These are phyloP conservation scores for Cladophialophora immunda DNA, from an alignment of 2,329 filamentous ascomycete species.

Conservation along the genomic window DNA sequence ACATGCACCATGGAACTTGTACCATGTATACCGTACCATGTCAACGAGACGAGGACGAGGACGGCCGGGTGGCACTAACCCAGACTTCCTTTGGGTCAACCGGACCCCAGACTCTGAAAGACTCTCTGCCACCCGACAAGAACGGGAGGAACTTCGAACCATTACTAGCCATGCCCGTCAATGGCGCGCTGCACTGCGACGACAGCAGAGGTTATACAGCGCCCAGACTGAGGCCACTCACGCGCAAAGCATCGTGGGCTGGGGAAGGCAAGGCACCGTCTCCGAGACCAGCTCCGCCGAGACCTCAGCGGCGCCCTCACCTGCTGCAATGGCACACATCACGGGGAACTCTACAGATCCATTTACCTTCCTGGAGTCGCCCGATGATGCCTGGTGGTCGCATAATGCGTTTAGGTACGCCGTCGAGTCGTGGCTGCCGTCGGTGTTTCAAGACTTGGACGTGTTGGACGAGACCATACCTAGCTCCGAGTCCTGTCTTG, in stretches of 20 bases:
- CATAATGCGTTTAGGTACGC: constrained; percentile 28
- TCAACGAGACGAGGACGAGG: constrained; percentile 27
- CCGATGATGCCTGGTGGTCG: constrained; percentile 32
- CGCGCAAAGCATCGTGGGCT: constrained; percentile 34
- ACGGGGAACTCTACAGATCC: constrained; percentile 21
- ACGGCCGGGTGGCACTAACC: constrained; percentile 17
- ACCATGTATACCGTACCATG: constrained; percentile 22
- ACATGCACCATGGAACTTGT: constrained; percentile 11
- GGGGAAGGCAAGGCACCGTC: constrained; percentile 22
- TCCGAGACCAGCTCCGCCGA: constrained; percentile 34
- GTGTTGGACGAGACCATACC: constrained; percentile 22
- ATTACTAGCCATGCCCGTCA: constrained; percentile 36
- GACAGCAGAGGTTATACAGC: constrained; percentile 32
- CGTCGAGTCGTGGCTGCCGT: constrained; percentile 26
- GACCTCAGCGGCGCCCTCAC: constrained; percentile 30
- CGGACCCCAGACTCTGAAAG: constrained; percentile 33
- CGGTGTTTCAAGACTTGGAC: constrained; percentile 24
- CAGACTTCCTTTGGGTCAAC: constrained; percentile 37
- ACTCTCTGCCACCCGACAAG: constrained; percentile 31
- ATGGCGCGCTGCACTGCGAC: constrained; percentile 32
- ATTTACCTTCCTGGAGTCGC: constrained; percentile 28
- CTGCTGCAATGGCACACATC: constrained; percentile 21
- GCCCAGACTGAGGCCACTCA: constrained; percentile 30
- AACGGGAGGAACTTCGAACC: constrained; percentile 34
- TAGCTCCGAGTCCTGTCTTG: constrained; percentile 10